phyloP scores from a whole-genome alignment of 2,329 filamentous ascomycete genomes.

The Aspergillus sergii region DNA sequence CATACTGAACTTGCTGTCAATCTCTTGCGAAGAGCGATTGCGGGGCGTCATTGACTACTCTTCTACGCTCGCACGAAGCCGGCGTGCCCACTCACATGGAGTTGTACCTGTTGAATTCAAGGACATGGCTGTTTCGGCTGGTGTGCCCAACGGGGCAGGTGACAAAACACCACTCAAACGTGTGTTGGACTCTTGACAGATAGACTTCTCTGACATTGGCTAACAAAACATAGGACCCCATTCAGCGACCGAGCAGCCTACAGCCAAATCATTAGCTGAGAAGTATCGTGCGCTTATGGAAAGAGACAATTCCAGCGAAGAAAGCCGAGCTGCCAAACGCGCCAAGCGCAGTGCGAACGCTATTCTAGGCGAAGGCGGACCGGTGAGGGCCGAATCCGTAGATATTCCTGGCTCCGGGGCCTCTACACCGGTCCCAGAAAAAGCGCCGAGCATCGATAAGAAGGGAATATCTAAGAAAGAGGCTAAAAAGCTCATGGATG shows the following conservation, averaged over 20 bases:
- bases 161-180: slow-evolving; percentile 40
- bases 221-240: slow-evolving; percentile 36
- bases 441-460: slow-evolving; percentile 61
- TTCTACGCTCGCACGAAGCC: slow-evolving; percentile 67
- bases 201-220: slow-evolving; percentile 11
- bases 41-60: slow-evolving; percentile 78
- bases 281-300: slow-evolving; percentile 65
- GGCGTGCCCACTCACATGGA: slow-evolving; percentile 79
- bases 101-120: slow-evolving; percentile 75
- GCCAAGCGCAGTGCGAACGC: slow-evolving; percentile 62
- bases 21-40: slow-evolving; percentile 79
- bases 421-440: slow-evolving; percentile 48
- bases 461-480: slow-evolving; percentile 88
- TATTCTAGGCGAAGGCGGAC: slow-evolving; percentile 53
- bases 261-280: slow-evolving; percentile 47
- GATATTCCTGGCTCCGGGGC: slow-evolving; percentile 65
- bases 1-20: slow-evolving; percentile 77
- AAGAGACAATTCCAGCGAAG: slow-evolving; percentile 71
- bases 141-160: slow-evolving; percentile 37
- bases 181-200: slow-evolving; percentile 26
- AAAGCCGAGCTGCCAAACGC: slow-evolving; percentile 69
- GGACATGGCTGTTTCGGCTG: slow-evolving; percentile 60
- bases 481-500: slow-evolving; percentile 72
- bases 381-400: slow-evolving; percentile 57
- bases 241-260: slow-evolving; percentile 43